A percentile compares a stretch with the other conserved stretches of the same genome.
phyloP scores from a whole-genome alignment of 305 asterid genomes.

The Fraxinus velutina region DNA sequence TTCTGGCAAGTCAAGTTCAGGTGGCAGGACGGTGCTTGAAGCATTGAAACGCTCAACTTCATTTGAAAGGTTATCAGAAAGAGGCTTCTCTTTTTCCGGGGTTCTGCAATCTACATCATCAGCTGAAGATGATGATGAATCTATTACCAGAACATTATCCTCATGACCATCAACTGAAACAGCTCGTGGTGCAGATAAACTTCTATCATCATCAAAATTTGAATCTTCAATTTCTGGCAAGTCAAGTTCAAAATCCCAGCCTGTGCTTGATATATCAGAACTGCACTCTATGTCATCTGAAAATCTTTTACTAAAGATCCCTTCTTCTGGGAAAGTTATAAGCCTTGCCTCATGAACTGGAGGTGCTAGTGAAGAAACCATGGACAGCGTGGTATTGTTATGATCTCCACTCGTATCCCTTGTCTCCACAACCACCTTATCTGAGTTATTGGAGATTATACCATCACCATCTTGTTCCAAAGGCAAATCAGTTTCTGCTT shows the following conservation, averaged over 20 bases:
- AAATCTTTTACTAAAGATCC: conserved; percentile 8
- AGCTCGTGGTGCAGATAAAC: conserved; percentile 17
- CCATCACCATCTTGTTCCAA: conserved; percentile 18
- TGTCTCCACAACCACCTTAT: conserved; percentile 19
- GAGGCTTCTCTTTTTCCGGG: conserved; percentile 14
- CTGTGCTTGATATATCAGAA: conserved; percentile 23
- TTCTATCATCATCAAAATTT: conserved; percentile 26
- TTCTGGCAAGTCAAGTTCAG: conserved; percentile 11
- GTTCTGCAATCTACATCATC: conserved; percentile 19
- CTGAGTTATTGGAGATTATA: conserved; percentile 19
- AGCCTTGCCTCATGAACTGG: conserved; percentile 6
- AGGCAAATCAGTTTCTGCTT: conserved; percentile 24
- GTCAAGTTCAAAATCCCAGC: conserved; percentile 12
- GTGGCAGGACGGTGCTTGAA: conserved; percentile 16
- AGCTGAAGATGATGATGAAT: conserved; percentile 30
- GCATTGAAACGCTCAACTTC: conserved; percentile 24
- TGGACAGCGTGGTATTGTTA: not conserved
- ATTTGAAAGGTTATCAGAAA: conserved; percentile 20
- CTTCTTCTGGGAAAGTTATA: conserved; percentile 2
- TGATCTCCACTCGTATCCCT: conserved; percentile 22
- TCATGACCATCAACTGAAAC: conserved; percentile 16
- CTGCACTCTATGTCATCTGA: conserved; percentile 18
- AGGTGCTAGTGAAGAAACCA: conserved; percentile 14
- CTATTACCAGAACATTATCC: conserved; percentile 15
- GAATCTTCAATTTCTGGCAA: conserved; percentile 21